A percentile compares a stretch with the other conserved stretches of the same genome.
Conservation (phyloP, 306 rosid genomes). For the Trifolium fragiferum region DNA sequence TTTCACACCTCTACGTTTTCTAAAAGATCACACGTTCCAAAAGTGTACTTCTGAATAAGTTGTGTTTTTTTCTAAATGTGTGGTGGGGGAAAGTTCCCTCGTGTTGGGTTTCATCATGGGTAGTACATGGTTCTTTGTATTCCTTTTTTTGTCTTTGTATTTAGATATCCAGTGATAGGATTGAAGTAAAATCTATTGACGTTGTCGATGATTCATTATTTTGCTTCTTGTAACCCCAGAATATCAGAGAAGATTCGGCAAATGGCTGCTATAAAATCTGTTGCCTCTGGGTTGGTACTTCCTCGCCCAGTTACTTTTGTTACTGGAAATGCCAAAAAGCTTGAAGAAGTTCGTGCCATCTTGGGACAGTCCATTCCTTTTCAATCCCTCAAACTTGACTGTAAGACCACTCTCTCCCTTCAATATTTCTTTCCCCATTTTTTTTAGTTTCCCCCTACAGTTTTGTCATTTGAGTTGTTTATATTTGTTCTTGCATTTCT, state of each 20-base stretch:
- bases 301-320: constrained; percentile 95
- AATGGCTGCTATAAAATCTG: constrained; percentile 60
- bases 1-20: neutral
- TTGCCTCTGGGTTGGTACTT: constrained; percentile 59
- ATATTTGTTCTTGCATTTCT: neutral
- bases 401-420: constrained; percentile 46
- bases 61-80: too few relatives aligned
- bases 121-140: neutral
- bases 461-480: neutral
- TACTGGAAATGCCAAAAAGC: constrained; percentile 97
- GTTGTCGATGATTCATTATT: constrained; percentile 32
- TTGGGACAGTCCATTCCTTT: constrained; percentile 88
- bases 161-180: neutral
- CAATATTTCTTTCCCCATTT: neutral
- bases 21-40: too few relatives aligned
- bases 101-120: neutral
- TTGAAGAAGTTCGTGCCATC: constrained; percentile 95
- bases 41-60: neutral
- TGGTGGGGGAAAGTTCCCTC: neutral
- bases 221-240: constrained; percentile 8
- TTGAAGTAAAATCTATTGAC: neutral
- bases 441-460: neutral
- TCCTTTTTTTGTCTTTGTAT: neutral
- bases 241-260: constrained; percentile 1
- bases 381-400: constrained; percentile 86